Base-by-base conservation (phyloP, 129 eudicot genomes). In the Silybum marianum region DNA sequence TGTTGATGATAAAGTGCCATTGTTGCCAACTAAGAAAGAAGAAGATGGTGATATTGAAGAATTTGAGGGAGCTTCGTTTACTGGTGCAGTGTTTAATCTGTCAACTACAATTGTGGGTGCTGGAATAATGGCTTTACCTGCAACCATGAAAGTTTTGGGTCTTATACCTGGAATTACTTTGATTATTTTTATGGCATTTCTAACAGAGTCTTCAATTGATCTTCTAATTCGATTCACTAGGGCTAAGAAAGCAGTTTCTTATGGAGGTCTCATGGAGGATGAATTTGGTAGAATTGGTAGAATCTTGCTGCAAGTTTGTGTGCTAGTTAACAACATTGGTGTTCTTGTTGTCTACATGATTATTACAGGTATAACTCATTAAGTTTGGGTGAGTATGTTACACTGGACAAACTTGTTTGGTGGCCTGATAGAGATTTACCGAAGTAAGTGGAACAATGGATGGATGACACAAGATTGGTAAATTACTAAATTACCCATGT, bases 41-140 rank as follows among this genome's bases (percentile, higher is more conserved):
- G 98, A 89, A 70, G 97, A 92, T 44, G 84, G 71, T 74, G 91
- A 90, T 32, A 87, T 88, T 80, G 94, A 92, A 76, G 98, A 92
- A 85, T 95, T 95, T 65, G 83, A 95, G 69, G 98, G 98, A 60
- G 98, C 97, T 81, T 93, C 99, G 2, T 90, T 77, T 74, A 84
- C 89, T 18, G 94, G 98, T 36, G 92, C 96, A 0, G 98, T 95
- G 39, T 95, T 92, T 80, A 95, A 95, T 84, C 48, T 95, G 51
- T 92, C 99, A 0, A 91, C 95, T 58, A 95, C 97, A 5, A 88
- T 95, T 60, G 95, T 95, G 32, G 99, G 99, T 76, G 98, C 99
- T 69, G 99, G 99, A 51, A 93, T 95, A 36, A 95, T 95, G 99
- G 89, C 98, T 73, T 80, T 95, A 69, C 99, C 99, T 58, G 99